phyloP scores from a whole-genome alignment of 352 stramenopile genomes.

The Pythium sukuiense region DNA sequence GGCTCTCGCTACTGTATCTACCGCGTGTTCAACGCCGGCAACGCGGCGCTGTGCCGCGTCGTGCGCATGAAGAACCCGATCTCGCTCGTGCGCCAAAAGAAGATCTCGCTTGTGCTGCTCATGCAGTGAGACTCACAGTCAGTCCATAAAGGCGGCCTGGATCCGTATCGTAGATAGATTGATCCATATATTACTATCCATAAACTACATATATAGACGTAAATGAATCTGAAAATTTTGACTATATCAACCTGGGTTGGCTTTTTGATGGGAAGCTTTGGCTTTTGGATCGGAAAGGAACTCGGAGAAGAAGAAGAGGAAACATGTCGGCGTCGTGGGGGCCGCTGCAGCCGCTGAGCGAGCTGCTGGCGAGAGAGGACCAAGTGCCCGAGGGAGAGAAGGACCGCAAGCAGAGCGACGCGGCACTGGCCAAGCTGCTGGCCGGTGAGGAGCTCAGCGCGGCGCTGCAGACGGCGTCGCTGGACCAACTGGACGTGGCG shows the following conservation, averaged over 20 bases:
- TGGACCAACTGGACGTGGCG: conserved; percentile 60
- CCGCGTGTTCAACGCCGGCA: conserved; percentile 82
- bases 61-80: conserved; percentile 86
- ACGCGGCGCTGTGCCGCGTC: conserved; percentile 65
- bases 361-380: conserved; percentile 42
- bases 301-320: neutral
- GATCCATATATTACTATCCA: conserved; percentile 10
- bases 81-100: conserved; percentile 76
- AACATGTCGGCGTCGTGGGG: conserved; percentile 38
- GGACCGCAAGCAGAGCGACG: conserved; percentile 53
- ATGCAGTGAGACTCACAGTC: conserved; percentile 52
- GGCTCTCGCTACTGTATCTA: conserved; percentile 85
- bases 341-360: conserved; percentile 49
- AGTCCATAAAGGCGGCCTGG: neutral
- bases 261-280: neutral
- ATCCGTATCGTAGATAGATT: conserved; percentile 15
- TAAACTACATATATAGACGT: neutral
- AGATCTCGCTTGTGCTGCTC: conserved; percentile 75
- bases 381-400: conserved; percentile 34
- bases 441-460: conserved; percentile 41
- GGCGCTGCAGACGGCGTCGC: conserved; percentile 48
- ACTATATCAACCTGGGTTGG: conserved; percentile 13
- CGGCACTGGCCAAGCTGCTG: conserved; percentile 42
- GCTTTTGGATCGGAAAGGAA: conserved; percentile 1
- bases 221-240: neutral